Conservation (phyloP, 306 rosid species). For the Castanopsis chinensis region DNA sequence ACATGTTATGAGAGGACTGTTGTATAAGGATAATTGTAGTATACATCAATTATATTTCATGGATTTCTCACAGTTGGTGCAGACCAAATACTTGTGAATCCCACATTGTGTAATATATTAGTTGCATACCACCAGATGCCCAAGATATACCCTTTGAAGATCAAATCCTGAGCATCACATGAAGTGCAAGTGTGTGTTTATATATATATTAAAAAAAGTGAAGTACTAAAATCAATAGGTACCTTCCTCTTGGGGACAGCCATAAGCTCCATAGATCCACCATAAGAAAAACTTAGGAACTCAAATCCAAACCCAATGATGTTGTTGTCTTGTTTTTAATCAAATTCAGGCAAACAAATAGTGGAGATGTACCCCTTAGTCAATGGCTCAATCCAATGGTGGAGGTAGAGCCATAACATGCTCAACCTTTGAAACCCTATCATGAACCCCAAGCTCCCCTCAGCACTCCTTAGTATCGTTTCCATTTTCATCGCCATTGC, state of each 20-base stretch:
- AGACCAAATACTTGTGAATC: no score
- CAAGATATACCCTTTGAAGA: no score
- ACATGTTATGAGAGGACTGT: no score
- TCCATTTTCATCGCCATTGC: neutral
- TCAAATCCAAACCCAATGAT: conserved; percentile 9
- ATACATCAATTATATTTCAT: no score
- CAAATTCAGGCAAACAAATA: conserved; percentile 32
- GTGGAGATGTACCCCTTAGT: conserved; percentile 11
- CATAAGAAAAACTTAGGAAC: conserved; percentile 27
- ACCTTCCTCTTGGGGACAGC: conserved; percentile 61
- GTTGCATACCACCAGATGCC: no score
- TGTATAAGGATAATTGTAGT: no score
- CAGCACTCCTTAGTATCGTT: conserved; percentile 15
- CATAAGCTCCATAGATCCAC: conserved; percentile 56
- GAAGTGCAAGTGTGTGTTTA: no score
- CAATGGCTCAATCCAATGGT: conserved; percentile 20
- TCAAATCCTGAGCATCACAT: no score
- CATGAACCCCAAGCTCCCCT: neutral
- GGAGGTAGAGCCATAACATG: conserved; percentile 24
- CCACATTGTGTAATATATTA: no score
- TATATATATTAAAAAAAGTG: neutral
- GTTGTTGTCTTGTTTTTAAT: neutral
- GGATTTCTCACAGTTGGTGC: no score
- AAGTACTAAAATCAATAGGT: neutral
- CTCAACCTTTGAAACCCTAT: conserved; percentile 12